These are phyloP conservation scores for Dictyostelium capitatum DNA, from an alignment of 78 protist genomes.

Conservation along the genomic window DNA sequence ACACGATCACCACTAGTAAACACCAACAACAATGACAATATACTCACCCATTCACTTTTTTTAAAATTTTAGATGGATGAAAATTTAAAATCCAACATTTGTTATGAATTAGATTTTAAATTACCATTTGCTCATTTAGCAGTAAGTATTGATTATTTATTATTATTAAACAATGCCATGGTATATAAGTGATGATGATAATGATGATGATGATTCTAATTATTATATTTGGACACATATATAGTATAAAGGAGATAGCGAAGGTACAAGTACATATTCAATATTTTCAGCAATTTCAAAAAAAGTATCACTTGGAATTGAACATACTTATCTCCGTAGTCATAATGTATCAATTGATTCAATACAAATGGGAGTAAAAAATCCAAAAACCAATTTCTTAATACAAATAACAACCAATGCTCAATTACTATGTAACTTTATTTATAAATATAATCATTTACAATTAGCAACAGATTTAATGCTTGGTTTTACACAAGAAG, in stretches of 20 bases:
- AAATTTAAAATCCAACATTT: neutral
- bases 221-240: too few species aligned
- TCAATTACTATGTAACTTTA: neutral
- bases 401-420: neutral
- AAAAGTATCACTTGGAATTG: constrained; percentile 2
- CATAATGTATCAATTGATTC: neutral
- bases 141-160: neutral
- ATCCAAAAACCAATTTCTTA: neutral
- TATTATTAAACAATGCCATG: too few species aligned
- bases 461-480: constrained; percentile 18
- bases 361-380: neutral
- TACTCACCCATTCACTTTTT: neutral
- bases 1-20: neutral
- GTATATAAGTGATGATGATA: neutral
- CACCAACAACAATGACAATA: neutral
- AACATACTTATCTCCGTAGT: neutral
- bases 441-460: constrained; percentile 10
- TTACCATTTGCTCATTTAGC: neutral
- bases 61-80: neutral
- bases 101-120: neutral
- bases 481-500: neutral
- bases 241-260: constrained; percentile 8
- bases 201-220: neutral
- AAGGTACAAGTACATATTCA: neutral
- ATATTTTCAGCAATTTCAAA: constrained; percentile 3